Evolutionary conservation across 495 filamentous ascomycete genomes (phyloP).

Genomic region (Trichoderma erinaceum): DNA sequence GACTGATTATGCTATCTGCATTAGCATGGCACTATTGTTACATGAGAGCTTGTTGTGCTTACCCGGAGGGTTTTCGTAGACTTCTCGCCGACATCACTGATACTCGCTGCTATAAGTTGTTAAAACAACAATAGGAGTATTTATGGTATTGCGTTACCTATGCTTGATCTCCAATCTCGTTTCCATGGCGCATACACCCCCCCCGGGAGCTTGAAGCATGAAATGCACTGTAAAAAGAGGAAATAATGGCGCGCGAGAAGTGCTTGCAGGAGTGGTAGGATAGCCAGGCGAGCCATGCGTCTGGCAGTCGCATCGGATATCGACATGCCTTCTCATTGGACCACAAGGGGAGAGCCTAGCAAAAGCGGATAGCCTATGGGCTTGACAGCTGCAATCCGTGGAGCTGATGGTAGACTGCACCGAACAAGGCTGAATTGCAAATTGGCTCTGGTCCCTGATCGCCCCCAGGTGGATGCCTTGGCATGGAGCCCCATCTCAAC

Average conservation of each 20-base stretch:
- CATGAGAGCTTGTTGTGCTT: neutral
- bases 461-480: neutral
- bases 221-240: neutral
- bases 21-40: neutral
- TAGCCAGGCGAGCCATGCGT: neutral
- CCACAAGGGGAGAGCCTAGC: neutral
- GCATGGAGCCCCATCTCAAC: neutral
- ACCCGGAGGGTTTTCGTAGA: neutral
- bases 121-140: neutral
- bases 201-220: neutral
- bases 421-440: neutral
- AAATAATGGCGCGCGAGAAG: neutral
- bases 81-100: neutral
- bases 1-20: neutral
- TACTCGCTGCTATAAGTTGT: neutral
- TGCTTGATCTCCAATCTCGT: neutral
- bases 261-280: neutral
- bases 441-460: neutral
- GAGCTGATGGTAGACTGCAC: neutral
- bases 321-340: neutral
- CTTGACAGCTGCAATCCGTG: neutral
- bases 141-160: neutral
- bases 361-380: neutral
- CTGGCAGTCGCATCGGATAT: constrained; percentile 2
- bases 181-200: neutral